Base-by-base conservation (phyloP, 2,329 filamentous ascomycete species). In the Ceratocystis diversiconidia region DNA sequence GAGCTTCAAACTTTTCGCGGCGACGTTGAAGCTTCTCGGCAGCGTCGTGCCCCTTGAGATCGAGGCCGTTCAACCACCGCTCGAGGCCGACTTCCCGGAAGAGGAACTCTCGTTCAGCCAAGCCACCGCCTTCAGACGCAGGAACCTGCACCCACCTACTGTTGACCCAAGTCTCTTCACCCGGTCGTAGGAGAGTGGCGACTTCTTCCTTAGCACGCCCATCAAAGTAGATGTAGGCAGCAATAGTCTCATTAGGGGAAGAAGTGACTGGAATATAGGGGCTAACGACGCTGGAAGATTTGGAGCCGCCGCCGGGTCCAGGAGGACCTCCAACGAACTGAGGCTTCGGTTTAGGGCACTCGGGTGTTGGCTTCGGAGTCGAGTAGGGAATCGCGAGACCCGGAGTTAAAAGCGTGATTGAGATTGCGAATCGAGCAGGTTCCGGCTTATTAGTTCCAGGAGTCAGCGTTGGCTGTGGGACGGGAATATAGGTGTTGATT, bases 81-180 rank as follows among this genome's bases (percentile, higher is more conserved):
- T 99, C 94, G 64, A 99, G 79, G 1, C 94, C 94, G 61, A 99
- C 94, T 75, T 99, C 94, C 66, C 92, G 89, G 77, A 99, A 99
- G 69, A 99, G 78, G 71, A 99, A 99, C 74, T 99, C 94, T 69
- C 94, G 85, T 78, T 99, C 94, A 36, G 94, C 94, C 59, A 99
- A 83, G 52, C 94, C 94, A 62, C 94, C 94, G 41, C 92, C 92
- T 76, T 97, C 92, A 28, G 87, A 85, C 32, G 92, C 87, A 2
- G 92, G 90, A 5, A 99, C 85, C 73, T 95, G 92, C 62, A 99
- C 94, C 94, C 94, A 99, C 71, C 94, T 83, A 65, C 91, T 96
- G 73, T 97, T 99, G 28, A 99, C 95, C 94, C 94, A 99, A 1
- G 94, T 99, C 77, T 99, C 94, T 74, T 97, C 94, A 28, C 94